These are phyloP conservation scores for Sporothrix phasma DNA, from an alignment of 2,329 filamentous ascomycete species.

Conservation along the genomic window DNA sequence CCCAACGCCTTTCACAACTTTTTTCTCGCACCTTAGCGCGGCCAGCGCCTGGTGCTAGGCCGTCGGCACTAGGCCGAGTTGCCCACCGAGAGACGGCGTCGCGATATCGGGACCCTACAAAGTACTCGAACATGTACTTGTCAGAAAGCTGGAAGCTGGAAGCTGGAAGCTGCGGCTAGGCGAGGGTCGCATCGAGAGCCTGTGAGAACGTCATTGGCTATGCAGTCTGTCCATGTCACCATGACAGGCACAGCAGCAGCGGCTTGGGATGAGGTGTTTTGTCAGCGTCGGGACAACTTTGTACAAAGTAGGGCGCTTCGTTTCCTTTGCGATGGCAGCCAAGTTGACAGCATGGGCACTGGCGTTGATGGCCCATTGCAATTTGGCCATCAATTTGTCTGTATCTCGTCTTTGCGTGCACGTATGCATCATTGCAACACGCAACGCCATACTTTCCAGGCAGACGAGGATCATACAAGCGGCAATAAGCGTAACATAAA, in stretches of 20 bases:
- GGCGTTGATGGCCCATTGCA: neutral
- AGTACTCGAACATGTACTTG: too few species aligned
- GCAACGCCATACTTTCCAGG: neutral
- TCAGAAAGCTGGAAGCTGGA: neutral
- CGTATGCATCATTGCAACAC: neutral
- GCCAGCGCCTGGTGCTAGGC: neutral
- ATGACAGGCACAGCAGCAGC: neutral
- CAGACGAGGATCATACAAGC: neutral
- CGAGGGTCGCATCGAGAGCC: slow-evolving; percentile 3
- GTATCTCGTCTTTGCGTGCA: neutral
- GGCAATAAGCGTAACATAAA: neutral
- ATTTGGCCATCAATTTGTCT: too few species aligned
- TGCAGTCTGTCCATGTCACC: neutral
- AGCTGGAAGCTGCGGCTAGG: neutral
- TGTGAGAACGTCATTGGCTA: slow-evolving; percentile 5
- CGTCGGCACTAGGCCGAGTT: neutral
- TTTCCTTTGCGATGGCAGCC: neutral
- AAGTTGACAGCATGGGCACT: neutral
- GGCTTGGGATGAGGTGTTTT: neutral
- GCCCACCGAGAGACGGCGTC: neutral
- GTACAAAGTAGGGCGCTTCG: neutral
- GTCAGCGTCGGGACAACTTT: too few species aligned
- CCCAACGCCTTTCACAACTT: neutral
- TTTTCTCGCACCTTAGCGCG: neutral
- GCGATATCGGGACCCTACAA: slow-evolving; percentile 5